Evolutionary conservation across 306 rosid genomes (phyloP).

Genomic region (Crotalaria pallida): DNA sequence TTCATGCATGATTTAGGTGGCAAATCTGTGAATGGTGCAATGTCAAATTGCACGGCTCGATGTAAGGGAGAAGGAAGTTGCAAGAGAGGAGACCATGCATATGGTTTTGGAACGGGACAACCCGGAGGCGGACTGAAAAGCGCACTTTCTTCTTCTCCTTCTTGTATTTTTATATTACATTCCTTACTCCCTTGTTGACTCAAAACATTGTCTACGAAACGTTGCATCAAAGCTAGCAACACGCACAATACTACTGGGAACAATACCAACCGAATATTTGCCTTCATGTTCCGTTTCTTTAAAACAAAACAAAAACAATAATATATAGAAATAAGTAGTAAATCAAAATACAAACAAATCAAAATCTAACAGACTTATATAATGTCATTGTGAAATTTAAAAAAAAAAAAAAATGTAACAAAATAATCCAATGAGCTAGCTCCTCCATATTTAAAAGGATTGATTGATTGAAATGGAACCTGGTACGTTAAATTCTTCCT

Average conservation of each 20-base stretch:
- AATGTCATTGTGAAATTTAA: too few relatives aligned
- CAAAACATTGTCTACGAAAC: slow-evolving; percentile 22
- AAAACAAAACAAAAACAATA: neutral
- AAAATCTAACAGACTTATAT: too few relatives aligned
- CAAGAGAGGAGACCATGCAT: slow-evolving; percentile 73
- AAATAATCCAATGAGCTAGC: too few relatives aligned
- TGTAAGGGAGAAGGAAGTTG: slow-evolving; percentile 45
- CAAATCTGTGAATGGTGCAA: slow-evolving; percentile 37
- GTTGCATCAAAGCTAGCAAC: slow-evolving; percentile 47
- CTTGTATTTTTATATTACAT: slow-evolving; percentile 1
- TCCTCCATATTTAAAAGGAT: too few relatives aligned
- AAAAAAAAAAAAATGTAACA: too few relatives aligned
- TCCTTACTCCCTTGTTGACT: slow-evolving; percentile 24
- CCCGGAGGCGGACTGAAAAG: slow-evolving; percentile 26
- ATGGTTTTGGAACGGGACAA: slow-evolving; percentile 49
- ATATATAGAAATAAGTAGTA: too few relatives aligned
- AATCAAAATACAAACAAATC: too few relatives aligned
- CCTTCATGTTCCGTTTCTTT: slow-evolving; percentile 63
- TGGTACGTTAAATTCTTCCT: slow-evolving; percentile 82
- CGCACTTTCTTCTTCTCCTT: neutral
- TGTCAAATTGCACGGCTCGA: slow-evolving; percentile 39
- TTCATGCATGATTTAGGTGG: slow-evolving; percentile 47
- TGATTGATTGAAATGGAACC: slow-evolving; percentile 35
- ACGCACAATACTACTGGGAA: slow-evolving; percentile 46
- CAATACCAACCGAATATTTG: slow-evolving; percentile 50